Percentiles rank a stretch among this genome's conserved stretches.
Evolutionary conservation across 208 protist species (phyloP).

Genomic region (Vickermania spadyakhi): DNA sequence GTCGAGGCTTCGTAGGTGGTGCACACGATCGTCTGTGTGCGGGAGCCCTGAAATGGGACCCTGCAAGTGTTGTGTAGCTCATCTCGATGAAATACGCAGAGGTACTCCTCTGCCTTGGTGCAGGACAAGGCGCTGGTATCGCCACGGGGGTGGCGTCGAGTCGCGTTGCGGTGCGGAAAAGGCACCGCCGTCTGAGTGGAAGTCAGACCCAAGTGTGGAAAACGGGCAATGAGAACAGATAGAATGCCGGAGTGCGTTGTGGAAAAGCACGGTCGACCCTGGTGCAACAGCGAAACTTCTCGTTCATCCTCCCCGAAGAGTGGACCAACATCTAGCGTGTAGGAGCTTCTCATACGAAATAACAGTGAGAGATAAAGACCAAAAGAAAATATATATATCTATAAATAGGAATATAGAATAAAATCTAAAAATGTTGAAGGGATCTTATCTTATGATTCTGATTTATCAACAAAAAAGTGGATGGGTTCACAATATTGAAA

Average conservation of each 20-base stretch:
- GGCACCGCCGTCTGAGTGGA: not conserved
- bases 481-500: too few species aligned
- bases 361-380: not conserved
- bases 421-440: too few species aligned
- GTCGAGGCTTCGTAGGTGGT: slow-evolving; percentile 43
- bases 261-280: slow-evolving; percentile 37
- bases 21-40: slow-evolving; percentile 37
- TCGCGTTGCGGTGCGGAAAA: too few species aligned
- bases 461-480: too few species aligned
- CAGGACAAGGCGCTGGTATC: not conserved
- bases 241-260: slow-evolving; percentile 45
- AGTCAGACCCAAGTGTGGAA: slow-evolving; percentile 11
- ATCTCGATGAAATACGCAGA: slow-evolving; percentile 73
- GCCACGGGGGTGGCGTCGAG: not conserved
- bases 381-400: too few species aligned
- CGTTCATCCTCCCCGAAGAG: slow-evolving; percentile 31
- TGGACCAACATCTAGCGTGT: slow-evolving; percentile 54
- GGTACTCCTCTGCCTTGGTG: slow-evolving; percentile 30
- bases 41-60: slow-evolving; percentile 38
- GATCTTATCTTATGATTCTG: too few species aligned
- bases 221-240: slow-evolving; percentile 51
- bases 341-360: slow-evolving; percentile 18
- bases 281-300: slow-evolving; percentile 45
- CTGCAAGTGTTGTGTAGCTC: slow-evolving; percentile 37
- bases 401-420: slow-evolving; percentile 2